phyloP scores from a whole-genome alignment of 2,329 filamentous ascomycete genomes.

The Hypoxylon sp. region DNA sequence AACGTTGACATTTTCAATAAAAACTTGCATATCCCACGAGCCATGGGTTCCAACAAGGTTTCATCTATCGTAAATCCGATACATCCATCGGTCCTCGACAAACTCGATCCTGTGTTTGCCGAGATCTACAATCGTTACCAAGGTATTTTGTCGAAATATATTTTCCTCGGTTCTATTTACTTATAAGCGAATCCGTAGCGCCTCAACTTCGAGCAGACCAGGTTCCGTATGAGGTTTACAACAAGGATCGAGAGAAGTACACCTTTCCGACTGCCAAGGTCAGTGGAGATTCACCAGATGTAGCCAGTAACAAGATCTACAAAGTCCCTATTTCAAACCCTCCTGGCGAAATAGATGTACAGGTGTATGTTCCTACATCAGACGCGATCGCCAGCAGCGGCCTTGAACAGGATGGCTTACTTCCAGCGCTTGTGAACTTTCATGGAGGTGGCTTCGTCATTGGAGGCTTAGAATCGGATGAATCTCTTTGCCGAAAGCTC shows the following conservation, averaged over 20 bases:
- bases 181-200: conserved; percentile 55
- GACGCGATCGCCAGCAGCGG: conserved; percentile 48
- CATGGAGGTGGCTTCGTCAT: conserved; percentile 67
- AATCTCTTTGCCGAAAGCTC: conserved; percentile 64
- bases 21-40: conserved; percentile 23
- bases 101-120: conserved; percentile 63
- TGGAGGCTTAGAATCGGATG: conserved; percentile 65
- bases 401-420: conserved; percentile 52
- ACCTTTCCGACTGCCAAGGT: conserved; percentile 48
- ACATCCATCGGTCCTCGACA: conserved; percentile 62
- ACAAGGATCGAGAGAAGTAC: conserved; percentile 46
- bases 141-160: conserved; percentile 57
- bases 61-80: conserved; percentile 60
- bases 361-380: conserved; percentile 62
- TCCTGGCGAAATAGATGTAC: conserved; percentile 54
- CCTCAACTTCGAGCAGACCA: conserved; percentile 50
- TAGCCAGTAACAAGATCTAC: conserved; percentile 48
- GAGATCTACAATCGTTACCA: conserved; percentile 61
- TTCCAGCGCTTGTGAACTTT: conserved; percentile 65
- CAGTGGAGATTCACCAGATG: conserved; percentile 37
- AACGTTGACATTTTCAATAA: conserved; percentile 19
- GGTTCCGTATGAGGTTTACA: conserved; percentile 51
- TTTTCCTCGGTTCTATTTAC: conserved; percentile 59
- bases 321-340: conserved; percentile 47
- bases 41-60: conserved; percentile 47